A percentile compares a stretch with the other conserved stretches of the same genome.
These are phyloP conservation scores for Periconia digitata DNA, from an alignment of 2,329 filamentous ascomycete genomes.

Conservation along the genomic window DNA sequence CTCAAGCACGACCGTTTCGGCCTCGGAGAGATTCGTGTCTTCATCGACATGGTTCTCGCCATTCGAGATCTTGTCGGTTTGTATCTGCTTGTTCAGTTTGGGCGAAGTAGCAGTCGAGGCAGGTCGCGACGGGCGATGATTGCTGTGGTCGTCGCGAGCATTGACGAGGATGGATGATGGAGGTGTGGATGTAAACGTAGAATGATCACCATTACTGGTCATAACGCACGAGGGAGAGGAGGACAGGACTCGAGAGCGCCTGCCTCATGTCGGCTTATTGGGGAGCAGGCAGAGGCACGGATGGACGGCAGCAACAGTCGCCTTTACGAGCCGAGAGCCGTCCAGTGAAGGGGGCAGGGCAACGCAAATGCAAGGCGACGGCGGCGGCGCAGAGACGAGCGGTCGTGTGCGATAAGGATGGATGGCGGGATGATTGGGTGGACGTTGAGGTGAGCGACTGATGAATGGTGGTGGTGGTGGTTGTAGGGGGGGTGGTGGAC, in stretches of 20 bases:
- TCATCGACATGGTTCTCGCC: constrained; percentile 33
- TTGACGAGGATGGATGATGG: constrained; percentile 7
- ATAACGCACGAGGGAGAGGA: constrained; percentile 35
- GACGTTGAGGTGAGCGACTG: not conserved
- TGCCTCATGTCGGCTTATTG: constrained; percentile 41
- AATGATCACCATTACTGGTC: constrained; percentile 43
- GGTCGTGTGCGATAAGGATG: not conserved
- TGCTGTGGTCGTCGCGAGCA: constrained; percentile 17
- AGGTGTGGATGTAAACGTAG: constrained; percentile 19
- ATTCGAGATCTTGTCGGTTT: constrained; percentile 16
- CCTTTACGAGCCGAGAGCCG: not conserved
- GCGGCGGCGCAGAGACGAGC: not conserved
- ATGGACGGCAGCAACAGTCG: constrained; percentile 5
- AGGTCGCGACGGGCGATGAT: constrained; percentile 12
- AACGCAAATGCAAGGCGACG: no score
- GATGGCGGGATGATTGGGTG: not conserved
- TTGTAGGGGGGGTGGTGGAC: no score
- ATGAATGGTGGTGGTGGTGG: not conserved
- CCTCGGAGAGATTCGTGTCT: constrained; percentile 50
- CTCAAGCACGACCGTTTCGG: constrained; percentile 52
- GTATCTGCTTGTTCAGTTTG: constrained; percentile 15
- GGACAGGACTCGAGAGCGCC: constrained; percentile 41
- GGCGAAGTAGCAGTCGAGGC: constrained; percentile 22
- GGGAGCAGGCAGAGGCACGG: constrained; percentile 13
- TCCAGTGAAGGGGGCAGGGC: not conserved